phyloP scores from a whole-genome alignment of 805 yeast species.

The Hanseniaspora thailandica region DNA sequence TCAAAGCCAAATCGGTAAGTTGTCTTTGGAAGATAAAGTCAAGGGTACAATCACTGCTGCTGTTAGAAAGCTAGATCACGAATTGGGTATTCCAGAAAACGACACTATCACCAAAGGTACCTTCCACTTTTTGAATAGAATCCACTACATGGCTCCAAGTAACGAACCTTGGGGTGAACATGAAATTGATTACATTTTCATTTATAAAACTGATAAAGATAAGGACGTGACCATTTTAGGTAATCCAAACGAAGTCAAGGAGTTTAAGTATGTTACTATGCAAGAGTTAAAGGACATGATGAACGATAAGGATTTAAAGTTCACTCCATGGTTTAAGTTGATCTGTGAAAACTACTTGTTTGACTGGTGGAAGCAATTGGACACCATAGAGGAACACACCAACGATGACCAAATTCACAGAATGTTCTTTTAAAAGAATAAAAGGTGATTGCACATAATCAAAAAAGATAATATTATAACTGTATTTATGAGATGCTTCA shows the following conservation, averaged over 20 bases:
- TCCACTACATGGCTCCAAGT: slow-evolving; percentile 83
- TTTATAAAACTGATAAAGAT: slow-evolving; percentile 46
- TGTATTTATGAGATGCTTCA: too few relatives aligned
- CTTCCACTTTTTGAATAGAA: slow-evolving; percentile 79
- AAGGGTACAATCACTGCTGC: slow-evolving; percentile 81
- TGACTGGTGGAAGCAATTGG: slow-evolving; percentile 84
- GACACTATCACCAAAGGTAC: slow-evolving; percentile 48
- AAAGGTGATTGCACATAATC: background rate
- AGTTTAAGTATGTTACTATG: slow-evolving; percentile 58
- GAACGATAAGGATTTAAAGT: slow-evolving; percentile 47
- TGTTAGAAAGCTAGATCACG: slow-evolving; percentile 82
- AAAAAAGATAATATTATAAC: background rate
- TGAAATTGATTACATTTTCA: slow-evolving; percentile 87
- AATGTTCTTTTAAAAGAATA: slow-evolving; percentile 22
- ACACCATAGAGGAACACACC: slow-evolving; percentile 41
- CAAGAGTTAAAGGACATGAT: slow-evolving; percentile 67
- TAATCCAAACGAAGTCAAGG: slow-evolving; percentile 79
- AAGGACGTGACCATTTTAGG: slow-evolving; percentile 39
- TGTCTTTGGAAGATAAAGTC: slow-evolving; percentile 46
- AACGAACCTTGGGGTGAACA: slow-evolving; percentile 92
- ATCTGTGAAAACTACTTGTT: slow-evolving; percentile 85
- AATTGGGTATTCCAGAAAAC: slow-evolving; percentile 62
- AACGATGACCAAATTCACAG: slow-evolving; percentile 30
- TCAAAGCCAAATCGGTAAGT: slow-evolving; percentile 10
- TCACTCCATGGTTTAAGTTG: slow-evolving; percentile 97